A percentile compares a stretch with the other conserved stretches of the same genome.
These are phyloP conservation scores for Verticillium albo-atrum DNA, from an alignment of 2,329 filamentous ascomycete species.

Conservation along the genomic window DNA sequence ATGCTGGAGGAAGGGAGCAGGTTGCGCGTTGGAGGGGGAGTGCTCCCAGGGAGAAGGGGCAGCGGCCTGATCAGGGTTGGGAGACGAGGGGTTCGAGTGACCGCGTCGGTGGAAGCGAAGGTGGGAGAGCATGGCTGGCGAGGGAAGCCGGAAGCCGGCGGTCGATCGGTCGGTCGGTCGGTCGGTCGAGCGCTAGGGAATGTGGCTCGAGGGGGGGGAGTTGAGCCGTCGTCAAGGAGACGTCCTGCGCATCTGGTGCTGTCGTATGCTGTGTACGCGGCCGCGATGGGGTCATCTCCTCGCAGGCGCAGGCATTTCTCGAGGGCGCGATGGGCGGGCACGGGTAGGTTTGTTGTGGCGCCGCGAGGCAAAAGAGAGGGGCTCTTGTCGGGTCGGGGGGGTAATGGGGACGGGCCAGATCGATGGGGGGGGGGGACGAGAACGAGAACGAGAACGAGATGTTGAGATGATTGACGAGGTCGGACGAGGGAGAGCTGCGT, in stretches of 20 bases:
- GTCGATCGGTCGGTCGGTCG: not conserved
- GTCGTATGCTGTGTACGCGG: not conserved
- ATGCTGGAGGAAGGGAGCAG: constrained; percentile 37
- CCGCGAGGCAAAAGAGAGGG: not conserved
- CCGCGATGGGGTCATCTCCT: not conserved
- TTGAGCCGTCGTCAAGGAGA: not conserved
- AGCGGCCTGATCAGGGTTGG: constrained; percentile 43
- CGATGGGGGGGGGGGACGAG: no score
- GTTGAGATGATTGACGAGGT: not conserved
- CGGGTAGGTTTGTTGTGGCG: not conserved
- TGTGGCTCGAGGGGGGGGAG: not conserved
- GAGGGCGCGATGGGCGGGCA: not conserved
- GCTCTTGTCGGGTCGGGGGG: not conserved
- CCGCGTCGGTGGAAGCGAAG: constrained; percentile 56
- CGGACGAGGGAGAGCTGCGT: not conserved
- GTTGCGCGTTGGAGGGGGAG: constrained; percentile 31
- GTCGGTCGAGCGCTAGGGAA: not conserved
- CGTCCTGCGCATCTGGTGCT: not conserved
- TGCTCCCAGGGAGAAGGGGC: constrained; percentile 24
- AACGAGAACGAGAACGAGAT: not conserved
- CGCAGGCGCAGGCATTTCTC: not conserved
- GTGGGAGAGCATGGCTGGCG: constrained; percentile 42
- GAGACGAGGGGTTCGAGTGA: constrained; percentile 51
- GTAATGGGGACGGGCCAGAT: not conserved
- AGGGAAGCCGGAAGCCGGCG: not conserved